Evolutionary conservation across 2,329 filamentous ascomycete genomes (phyloP).

Genomic region (Epichloe hybrida): DNA sequence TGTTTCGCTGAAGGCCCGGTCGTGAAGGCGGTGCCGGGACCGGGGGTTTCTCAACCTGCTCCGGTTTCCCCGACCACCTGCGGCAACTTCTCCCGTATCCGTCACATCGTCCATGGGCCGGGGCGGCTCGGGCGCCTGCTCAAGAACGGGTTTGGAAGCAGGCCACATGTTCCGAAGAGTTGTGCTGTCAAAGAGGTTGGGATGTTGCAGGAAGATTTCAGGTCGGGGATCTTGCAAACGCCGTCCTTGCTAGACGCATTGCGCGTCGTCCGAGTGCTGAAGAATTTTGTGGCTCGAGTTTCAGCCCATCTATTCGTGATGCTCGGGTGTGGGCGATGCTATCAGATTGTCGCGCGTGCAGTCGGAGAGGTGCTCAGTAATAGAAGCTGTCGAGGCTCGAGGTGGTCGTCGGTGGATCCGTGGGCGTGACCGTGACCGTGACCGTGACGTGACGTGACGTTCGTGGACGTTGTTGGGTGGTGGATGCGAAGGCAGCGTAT

Average conservation of each 20-base stretch:
- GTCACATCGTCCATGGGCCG: slow-evolving; percentile 23
- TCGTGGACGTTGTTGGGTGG: not conserved
- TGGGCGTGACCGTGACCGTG: not conserved
- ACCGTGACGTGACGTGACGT: not conserved
- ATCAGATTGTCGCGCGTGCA: not conserved
- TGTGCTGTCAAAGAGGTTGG: not conserved
- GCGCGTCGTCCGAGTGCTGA: slow-evolving; percentile 4
- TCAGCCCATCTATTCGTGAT: not conserved
- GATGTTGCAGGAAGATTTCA: not conserved
- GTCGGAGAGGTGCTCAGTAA: not conserved
- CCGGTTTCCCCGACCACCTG: slow-evolving; percentile 21
- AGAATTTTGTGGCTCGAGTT: not conserved
- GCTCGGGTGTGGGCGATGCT: not conserved
- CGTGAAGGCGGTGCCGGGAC: slow-evolving; percentile 7
- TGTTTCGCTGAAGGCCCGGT: slow-evolving; percentile 12
- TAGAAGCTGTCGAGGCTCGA: not conserved
- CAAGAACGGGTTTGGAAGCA: not conserved
- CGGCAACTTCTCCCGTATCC: slow-evolving; percentile 25
- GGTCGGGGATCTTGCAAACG: slow-evolving; percentile 1
- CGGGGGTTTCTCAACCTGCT: slow-evolving; percentile 21
- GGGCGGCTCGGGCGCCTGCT: not conserved
- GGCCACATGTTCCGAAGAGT: slow-evolving; percentile 25
- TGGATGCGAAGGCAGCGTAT: not conserved
- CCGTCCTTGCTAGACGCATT: slow-evolving; percentile 7
- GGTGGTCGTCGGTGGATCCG: no score